These are phyloP conservation scores for Rhytidhysteron rufulum DNA, from an alignment of 2,329 filamentous ascomycete genomes.

Conservation along the genomic window DNA sequence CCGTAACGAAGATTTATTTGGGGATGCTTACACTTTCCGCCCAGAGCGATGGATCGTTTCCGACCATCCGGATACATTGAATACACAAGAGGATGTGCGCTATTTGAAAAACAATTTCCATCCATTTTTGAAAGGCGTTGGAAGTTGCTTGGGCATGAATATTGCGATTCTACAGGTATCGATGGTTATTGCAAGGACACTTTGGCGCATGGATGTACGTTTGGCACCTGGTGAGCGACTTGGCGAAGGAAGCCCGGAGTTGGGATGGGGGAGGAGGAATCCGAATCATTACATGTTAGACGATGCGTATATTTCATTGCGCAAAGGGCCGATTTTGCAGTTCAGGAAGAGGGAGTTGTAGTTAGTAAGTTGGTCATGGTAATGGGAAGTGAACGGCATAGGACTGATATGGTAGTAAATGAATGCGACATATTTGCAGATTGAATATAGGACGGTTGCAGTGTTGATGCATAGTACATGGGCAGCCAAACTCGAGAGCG, in stretches of 20 bases:
- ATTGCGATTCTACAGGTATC: constrained; percentile 16
- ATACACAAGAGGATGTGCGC: constrained; percentile 9
- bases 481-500: no score
- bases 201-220: constrained; percentile 16
- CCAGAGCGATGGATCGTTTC: constrained; percentile 19
- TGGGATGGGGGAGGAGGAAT: constrained; percentile 7
- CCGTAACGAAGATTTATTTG: constrained; percentile 16
- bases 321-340: constrained; percentile 21
- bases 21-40: constrained; percentile 11
- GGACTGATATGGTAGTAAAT: no score
- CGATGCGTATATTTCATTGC: constrained; percentile 14
- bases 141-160: constrained; percentile 21
- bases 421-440: no score
- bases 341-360: constrained; percentile 13
- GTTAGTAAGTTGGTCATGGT: no score
- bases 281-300: constrained; percentile 6
- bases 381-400: no score
- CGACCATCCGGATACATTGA: constrained; percentile 2
- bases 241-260: constrained; percentile 7
- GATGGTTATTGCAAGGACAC: constrained; percentile 12
- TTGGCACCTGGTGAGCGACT: constrained; percentile 5
- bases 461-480: no score
- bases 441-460: no score
- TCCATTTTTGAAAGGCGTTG: constrained; percentile 19
- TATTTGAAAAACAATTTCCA: constrained; percentile 8